Evolutionary conservation across 2,329 filamentous ascomycete genomes (phyloP), one percentile per base, ranked within the genome.

Genomic region (Aspergillus ochraceoroseus): DNA sequence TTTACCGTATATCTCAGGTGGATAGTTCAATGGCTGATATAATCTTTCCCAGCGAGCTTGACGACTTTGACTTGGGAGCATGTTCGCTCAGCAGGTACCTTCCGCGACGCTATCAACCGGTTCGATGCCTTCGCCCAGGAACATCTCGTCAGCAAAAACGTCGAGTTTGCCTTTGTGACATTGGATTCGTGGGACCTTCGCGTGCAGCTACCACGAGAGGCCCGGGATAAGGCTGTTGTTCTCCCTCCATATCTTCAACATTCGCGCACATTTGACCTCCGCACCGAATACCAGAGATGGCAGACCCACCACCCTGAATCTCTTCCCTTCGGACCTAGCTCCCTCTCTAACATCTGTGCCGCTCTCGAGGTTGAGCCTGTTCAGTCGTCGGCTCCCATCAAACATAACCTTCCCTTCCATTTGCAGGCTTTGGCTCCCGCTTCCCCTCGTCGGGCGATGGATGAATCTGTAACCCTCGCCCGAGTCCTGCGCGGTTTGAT

Each of bases 51-150:
- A 95, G 89, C 92, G 63, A 95, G 89, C 72, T 75, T 98, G 66
- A 98, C 92, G 31, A 98, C 92, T 53, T 75, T 98, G 58, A 96
- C 92, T 39, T 98, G 92, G 92, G 92, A 98, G 68, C 90, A 98
- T 72, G 92, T 98, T 64, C 85, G 90, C 65, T 94, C 90, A 67
- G 90, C 92, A 64, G 92, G 92, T 54, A 90, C 88, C 54, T 98
- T 96, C 79, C 83, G 90, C 58, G 92, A 96, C 70, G 92, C 92
- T 54, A 85, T 98, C 71, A 87, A 85, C 69, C 86, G 87, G 56
- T 95, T 98, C 70, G 89, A 95, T 68, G 76, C 83, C 49, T 98
- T 95, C 66, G 88, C 88, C 61, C 83, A 84, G 56, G 90, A 98
- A 70, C 87, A 95, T 64, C 74, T 98, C 55, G 80, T 87, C 38